Evolutionary conservation across 306 rosid genomes (phyloP), one percentile per base, ranked within the genome.

Genomic region (Lathyrus aphaca): DNA sequence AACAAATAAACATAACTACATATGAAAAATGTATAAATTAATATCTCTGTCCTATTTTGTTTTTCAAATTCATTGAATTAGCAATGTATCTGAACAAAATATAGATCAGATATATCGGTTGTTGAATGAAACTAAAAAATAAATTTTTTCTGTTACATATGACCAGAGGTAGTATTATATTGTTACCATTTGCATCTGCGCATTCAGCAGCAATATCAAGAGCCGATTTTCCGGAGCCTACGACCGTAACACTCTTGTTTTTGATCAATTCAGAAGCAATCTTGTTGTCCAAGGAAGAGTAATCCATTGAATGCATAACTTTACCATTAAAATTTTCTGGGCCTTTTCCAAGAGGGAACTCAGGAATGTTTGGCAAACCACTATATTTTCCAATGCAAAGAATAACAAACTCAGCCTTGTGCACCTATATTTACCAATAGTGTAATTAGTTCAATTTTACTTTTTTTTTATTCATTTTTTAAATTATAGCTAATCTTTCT

Each of bases 181-280:
- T 45, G 70, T 71, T 17, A 83, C 85, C 87, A 73, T 82, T 84
- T 73, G 74, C 71, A 23, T 76, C 61, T 40, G 89, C 82, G 73
- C 89, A 87, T 68, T 82, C 87, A 57, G 40, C 60, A 13, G 85
- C 92, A 16, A 87, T 59, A 61, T 87, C 92, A 4, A 80, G 55
- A 49, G 25, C 55, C 0, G 55, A 49, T 8, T 49, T 49, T 49
- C 55, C 55, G 2, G 55, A 49, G 55, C 55, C 55, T 2, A 49
- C 55, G 17, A 49, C 18, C 17, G 55, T 49, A 17, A 49, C 55
- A 2, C 25, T 49, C 55, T 49, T 49, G 25, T 49, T 8, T 49
- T 49, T 16, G 3, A 49, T 49, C 55, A 49, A 8, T 17, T 49
- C 25, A 49, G 55, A 10, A 16, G 55, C 55, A 17, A 3, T 16